A percentile compares a stretch with the other conserved stretches of the same genome.
Evolutionary conservation across 75 land plant species (phyloP).

Genomic region (Picea glauca): DNA sequence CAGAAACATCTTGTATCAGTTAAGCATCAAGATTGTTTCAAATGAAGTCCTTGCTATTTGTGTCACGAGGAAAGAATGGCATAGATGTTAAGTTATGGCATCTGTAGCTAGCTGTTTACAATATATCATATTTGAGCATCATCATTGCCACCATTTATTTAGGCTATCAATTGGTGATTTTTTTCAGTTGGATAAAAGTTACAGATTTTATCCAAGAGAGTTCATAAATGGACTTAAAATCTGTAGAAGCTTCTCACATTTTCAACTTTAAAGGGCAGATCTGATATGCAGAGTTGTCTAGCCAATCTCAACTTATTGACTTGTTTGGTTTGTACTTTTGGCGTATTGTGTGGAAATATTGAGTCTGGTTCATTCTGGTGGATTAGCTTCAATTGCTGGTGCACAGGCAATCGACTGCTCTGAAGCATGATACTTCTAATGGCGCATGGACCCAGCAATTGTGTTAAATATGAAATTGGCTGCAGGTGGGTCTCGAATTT

Average conservation of each 20-base stretch:
- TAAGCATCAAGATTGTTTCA: neutral
- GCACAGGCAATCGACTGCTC: neutral
- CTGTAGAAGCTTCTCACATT: neutral
- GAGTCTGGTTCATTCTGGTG: neutral
- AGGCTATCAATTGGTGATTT: neutral
- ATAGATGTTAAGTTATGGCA: constrained; percentile 10
- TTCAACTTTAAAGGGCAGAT: neutral
- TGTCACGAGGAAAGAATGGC: neutral
- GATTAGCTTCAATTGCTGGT: neutral
- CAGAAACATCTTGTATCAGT: constrained; percentile 3
- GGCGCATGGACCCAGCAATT: neutral
- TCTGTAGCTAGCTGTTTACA: neutral
- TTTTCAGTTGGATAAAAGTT: neutral
- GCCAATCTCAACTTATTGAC: neutral
- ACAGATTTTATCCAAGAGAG: neutral
- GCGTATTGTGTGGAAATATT: neutral
- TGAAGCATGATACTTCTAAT: constrained; percentile 4
- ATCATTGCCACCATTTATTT: constrained; percentile 3
- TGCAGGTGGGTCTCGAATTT: neutral
- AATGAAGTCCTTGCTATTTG: constrained; percentile 4
- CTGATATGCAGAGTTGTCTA: neutral
- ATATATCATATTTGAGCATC: neutral
- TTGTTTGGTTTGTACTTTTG: constrained; percentile 5
- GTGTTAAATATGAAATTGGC: neutral
- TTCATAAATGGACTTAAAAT: constrained; percentile 1